These are phyloP conservation scores for Plasmodium chabaudi DNA, from an alignment of 169 alveolate genomes.

Conservation along the genomic window DNA sequence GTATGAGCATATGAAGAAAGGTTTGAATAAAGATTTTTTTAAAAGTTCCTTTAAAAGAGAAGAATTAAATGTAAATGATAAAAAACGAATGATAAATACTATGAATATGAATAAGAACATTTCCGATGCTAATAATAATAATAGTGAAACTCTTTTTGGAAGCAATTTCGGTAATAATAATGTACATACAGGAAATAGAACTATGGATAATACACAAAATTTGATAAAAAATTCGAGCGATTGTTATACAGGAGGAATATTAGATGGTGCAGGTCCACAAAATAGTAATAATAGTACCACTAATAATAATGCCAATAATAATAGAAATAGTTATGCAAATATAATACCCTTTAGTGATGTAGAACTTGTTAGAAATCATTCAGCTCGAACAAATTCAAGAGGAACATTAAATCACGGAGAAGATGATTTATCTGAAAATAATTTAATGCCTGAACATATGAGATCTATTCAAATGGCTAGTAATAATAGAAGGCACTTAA, in stretches of 20 bases:
- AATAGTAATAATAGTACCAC: background rate
- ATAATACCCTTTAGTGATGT: conserved; percentile 38
- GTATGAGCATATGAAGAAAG: conserved; percentile 4
- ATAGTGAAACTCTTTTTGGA: no score
- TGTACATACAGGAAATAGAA: background rate
- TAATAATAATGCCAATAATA: background rate
- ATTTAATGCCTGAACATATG: conserved; percentile 23
- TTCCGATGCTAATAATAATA: background rate
- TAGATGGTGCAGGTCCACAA: background rate
- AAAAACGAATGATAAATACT: background rate
- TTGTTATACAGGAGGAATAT: conserved; percentile 17
- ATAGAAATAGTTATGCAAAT: conserved; percentile 3
- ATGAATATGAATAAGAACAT: background rate
- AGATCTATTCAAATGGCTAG: conserved; percentile 71
- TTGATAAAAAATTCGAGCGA: conserved; percentile 24
- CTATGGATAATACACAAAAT: background rate
- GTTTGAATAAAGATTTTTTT: no score
- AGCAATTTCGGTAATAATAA: background rate
- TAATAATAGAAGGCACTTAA: conserved; percentile 32
- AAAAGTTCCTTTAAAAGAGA: background rate
- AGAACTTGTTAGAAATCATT: conserved; percentile 40
- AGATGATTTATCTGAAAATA: conserved; percentile 10
- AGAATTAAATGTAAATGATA: background rate
- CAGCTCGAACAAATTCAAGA: conserved; percentile 23
- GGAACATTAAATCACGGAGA: conserved; percentile 12